These are phyloP conservation scores for Eremomyces bilateralis DNA, from an alignment of 495 filamentous ascomycete genomes.

Conservation along the genomic window DNA sequence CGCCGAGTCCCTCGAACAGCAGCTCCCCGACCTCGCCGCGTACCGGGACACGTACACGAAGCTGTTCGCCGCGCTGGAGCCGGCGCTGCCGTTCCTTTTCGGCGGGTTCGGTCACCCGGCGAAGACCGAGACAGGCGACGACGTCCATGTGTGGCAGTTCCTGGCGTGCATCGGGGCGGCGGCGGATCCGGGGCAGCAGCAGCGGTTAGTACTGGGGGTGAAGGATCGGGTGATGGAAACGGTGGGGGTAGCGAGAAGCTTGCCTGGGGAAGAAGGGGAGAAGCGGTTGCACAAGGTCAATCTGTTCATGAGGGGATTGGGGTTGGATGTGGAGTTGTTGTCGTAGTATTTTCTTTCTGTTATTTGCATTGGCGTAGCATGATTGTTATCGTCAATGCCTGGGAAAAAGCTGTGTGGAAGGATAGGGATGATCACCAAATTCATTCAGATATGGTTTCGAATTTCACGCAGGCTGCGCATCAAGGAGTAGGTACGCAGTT, in stretches of 20 bases:
- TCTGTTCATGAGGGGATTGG: slow-evolving; percentile 94
- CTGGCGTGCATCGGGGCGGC: slow-evolving; percentile 83
- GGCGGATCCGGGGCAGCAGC: slow-evolving; percentile 80
- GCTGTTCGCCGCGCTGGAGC: slow-evolving; percentile 74
- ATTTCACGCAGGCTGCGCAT: too few relatives aligned
- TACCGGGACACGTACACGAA: slow-evolving; percentile 58
- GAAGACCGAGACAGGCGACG: slow-evolving; percentile 18
- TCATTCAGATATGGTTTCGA: too few relatives aligned
- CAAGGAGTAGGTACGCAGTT: too few relatives aligned
- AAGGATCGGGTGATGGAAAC: slow-evolving; percentile 99
- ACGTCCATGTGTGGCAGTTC: slow-evolving; percentile 96
- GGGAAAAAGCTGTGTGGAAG: not conserved
- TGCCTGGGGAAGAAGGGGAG: slow-evolving; percentile 64
- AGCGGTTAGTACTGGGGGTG: slow-evolving; percentile 77
- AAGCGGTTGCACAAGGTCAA: slow-evolving; percentile 80
- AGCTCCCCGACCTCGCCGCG: slow-evolving; percentile 56
- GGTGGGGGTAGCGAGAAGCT: slow-evolving; percentile 60
- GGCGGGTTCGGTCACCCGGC: slow-evolving; percentile 51
- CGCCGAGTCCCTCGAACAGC: slow-evolving; percentile 32
- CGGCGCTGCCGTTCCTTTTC: slow-evolving; percentile 63
- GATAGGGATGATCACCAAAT: not conserved
- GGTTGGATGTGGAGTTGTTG: slow-evolving; percentile 88
- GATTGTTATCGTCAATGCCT: too few relatives aligned
- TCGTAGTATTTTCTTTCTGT: too few relatives aligned
- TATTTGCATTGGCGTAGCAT: too few relatives aligned